Evolutionary conservation across 345 rosid genomes (phyloP), one percentile per base, ranked within the genome.

Genomic region (Heritiera littoralis): DNA sequence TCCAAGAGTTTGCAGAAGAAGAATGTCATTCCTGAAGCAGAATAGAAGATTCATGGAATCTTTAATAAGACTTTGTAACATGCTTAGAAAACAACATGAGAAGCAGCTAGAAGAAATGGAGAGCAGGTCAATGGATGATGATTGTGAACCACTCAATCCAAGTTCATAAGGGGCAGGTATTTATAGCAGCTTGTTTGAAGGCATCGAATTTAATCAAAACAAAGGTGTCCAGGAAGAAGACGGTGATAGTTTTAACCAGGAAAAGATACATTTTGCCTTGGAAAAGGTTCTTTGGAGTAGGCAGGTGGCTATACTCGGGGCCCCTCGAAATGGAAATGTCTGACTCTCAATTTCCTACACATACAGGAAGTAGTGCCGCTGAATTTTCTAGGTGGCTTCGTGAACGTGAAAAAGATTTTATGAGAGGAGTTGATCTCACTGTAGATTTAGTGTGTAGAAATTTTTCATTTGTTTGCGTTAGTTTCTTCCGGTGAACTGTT

Each of bases 381-480:
- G 85, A 83, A 83, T 89, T 92, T 89, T 91, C 90, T 66, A 81
- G 78, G 23, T 88, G 90, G 95, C 90, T 94, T 60, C 78, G 73
- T 72, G 90, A 86, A 82, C 83, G 78, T 56, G 88, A 90, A 81
- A 85, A 79, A 52, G 87, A 92, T 79, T 89, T 91, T 56, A 79
- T 81, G 73, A 85, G 83, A 79, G 87, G 85, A 55, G 70, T 90
- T 76, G 74, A 79, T 88, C 92, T 92, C 77, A 71, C 81, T 9
- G 86, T 82, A 69, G 93, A 91, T 87, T 83, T 94, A 91, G 65
- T 94, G 98, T 70, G 98, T 97, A 59, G 96, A 92, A 76, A 80
- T 92, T 80, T 80, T 93, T 55, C 88, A 90, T 81, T 86, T 92
- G 84, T 88, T 92, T 84, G 88, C 89, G 32, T 82, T 89, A 59